Conservation (phyloP, 2,329 filamentous ascomycete species). For the Trichophyton schoenleinii region DNA sequence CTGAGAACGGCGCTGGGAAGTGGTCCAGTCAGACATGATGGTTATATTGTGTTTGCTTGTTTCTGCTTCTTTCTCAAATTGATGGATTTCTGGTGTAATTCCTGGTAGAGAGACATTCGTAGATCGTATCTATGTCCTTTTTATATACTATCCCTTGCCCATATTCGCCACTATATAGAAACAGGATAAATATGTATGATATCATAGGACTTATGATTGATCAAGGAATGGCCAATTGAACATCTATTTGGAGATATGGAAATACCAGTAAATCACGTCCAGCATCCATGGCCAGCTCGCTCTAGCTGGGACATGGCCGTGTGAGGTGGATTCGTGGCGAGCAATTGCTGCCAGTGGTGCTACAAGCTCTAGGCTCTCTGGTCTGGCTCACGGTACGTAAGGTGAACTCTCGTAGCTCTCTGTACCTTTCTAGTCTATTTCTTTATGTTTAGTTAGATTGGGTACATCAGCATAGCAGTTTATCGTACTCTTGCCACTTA, state of each 20-base stretch:
- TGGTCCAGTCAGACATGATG: slow-evolving; percentile 10
- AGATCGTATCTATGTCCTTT: background rate
- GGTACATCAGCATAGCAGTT: background rate
- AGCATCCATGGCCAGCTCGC: background rate
- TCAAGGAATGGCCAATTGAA: background rate
- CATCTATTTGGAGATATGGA: background rate
- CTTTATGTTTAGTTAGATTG: background rate
- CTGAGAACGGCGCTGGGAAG: slow-evolving; percentile 8
- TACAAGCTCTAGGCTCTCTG: background rate
- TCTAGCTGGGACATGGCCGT: background rate
- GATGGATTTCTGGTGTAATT: background rate
- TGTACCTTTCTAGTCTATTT: background rate
- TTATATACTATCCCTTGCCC: background rate
- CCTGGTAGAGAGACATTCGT: background rate
- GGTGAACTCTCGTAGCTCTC: background rate
- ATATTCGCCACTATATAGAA: background rate
- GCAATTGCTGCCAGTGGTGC: background rate
- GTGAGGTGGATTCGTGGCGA: background rate
- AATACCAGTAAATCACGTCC: background rate
- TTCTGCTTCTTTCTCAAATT: background rate
- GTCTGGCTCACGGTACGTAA: background rate
- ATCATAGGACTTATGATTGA: background rate
- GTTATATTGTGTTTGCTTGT: background rate
- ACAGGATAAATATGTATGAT: background rate
- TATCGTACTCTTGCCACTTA: background rate